These are phyloP conservation scores for Rhodocollybia butyracea DNA, from an alignment of 768 basidiomycete genomes.

Conservation along the genomic window DNA sequence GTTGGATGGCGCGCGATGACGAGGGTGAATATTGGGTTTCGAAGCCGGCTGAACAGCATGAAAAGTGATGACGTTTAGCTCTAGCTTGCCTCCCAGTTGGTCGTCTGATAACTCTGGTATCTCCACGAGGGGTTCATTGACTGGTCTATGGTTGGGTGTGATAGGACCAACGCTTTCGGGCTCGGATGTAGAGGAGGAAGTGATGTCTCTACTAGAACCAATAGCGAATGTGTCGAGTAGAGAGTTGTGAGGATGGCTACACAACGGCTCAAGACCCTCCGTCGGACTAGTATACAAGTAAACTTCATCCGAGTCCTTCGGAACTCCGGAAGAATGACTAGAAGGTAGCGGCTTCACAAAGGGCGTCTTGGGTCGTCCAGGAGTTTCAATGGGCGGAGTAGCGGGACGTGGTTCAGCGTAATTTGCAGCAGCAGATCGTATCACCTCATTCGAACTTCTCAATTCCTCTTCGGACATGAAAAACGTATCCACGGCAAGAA, in stretches of 20 bases:
- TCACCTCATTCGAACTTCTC: background rate
- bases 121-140: conserved; percentile 34
- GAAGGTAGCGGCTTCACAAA: background rate
- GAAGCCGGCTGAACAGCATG: background rate
- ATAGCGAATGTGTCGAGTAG: background rate
- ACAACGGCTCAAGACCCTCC: conserved; percentile 1
- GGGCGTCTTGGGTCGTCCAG: background rate
- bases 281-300: conserved; percentile 3
- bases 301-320: conserved; percentile 7
- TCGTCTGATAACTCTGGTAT: conserved; percentile 41
- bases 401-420: conserved; percentile 12
- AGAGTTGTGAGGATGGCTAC: background rate
- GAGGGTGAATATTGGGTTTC: background rate
- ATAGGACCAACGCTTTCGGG: conserved; percentile 40
- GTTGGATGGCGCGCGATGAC: conserved; percentile 7
- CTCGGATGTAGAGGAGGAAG: conserved; percentile 1
- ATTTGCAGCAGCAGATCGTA: conserved; percentile 17
- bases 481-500: conserved; percentile 58
- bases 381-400: background rate
- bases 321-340: background rate
- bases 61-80: background rate
- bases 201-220: background rate
- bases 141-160: conserved; percentile 42
- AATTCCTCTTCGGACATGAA: conserved; percentile 54
- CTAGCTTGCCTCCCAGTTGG: conserved; percentile 15